Evolutionary conservation across 176 grass and related monocot genomes (phyloP), one percentile per base, ranked within the genome.

Genomic region (Musa schizocarpa): DNA sequence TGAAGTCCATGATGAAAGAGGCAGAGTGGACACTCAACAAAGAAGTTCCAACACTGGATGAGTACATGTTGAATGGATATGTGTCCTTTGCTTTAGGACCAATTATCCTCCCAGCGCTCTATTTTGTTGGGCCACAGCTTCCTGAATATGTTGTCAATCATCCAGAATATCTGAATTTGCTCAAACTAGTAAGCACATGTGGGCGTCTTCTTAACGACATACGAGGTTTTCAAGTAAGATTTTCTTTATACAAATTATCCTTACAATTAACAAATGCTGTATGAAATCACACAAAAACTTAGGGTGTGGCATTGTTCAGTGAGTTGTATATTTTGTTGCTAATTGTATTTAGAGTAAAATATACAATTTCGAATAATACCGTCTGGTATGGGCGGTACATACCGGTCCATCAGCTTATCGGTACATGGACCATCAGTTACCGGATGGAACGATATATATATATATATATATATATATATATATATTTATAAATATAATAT

Each of bases 1-100:
- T 92, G 55, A 86, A 77, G 61, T 92, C 83, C 13, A 86, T 86
- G 93, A 92, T 90, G 87, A 84, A 43, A 4, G 87, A 96, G 59
- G 83, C 80, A 52, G 79, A 85, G 19, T 92, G 92, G 89, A 1
- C 29, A 23, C 57, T 70, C 10, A 80, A 24, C 79, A 70, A 78
- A 43, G 63, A 79, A 56, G 71, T 87, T n/a, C 92, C 89, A 43
- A 80, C 77, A 17, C 0, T 63, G 11, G 82, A 85, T 54, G 85
- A 96, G 65, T 89, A 96, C 71, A 80, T 96, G 71, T 5, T 0
- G 64, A 96, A 92, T 76, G 86, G 80, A 17, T 13, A 26, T 63
- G 63, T 89, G 56, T 84, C 89, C 29, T 83, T 89, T 56, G 89
- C 84, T 50, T 5, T 92, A 53, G 92, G 86, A 0, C 89, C 89